A percentile compares a stretch with the other conserved stretches of the same genome.
Evolutionary conservation across 371 early-diverging fungal species (phyloP).

Genomic region (Saksenaea oblongispora): DNA sequence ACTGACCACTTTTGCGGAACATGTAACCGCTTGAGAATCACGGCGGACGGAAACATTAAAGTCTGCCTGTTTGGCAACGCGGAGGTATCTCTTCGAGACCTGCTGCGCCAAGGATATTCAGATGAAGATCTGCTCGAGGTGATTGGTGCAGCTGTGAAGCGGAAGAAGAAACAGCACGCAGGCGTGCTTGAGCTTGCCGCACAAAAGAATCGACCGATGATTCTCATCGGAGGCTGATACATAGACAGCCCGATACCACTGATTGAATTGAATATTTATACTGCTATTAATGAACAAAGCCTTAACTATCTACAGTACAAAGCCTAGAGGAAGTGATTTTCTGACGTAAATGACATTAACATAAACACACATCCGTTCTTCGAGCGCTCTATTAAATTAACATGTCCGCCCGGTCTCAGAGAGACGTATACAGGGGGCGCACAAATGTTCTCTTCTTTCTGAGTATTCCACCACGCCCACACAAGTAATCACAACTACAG

Average conservation of each 20-base stretch:
- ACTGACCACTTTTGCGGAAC: conserved; percentile 93
- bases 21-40: conserved; percentile 89
- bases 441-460: neutral
- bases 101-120: conserved; percentile 66
- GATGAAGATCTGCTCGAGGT: conserved; percentile 70
- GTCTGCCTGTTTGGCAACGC: conserved; percentile 91
- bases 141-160: conserved; percentile 77
- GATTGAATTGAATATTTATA: neutral
- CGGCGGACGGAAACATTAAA: conserved; percentile 95
- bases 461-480: neutral
- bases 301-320: neutral
- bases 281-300: neutral
- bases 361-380: too few relatives aligned
- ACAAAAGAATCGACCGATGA: conserved; percentile 92
- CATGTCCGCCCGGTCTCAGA: too few relatives aligned
- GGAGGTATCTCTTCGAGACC: conserved; percentile 83
- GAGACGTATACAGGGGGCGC: too few relatives aligned
- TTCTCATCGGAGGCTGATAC: conserved; percentile 85
- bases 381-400: too few relatives aligned
- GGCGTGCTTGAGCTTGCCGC: conserved; percentile 84
- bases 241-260: too few relatives aligned
- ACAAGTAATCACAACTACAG: neutral
- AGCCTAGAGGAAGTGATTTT: neutral
- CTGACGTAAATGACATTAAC: too few relatives aligned
- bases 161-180: conserved; percentile 90